Evolutionary conservation across 352 stramenopile genomes (phyloP).

Genomic region (Phytophthora crassamura): DNA sequence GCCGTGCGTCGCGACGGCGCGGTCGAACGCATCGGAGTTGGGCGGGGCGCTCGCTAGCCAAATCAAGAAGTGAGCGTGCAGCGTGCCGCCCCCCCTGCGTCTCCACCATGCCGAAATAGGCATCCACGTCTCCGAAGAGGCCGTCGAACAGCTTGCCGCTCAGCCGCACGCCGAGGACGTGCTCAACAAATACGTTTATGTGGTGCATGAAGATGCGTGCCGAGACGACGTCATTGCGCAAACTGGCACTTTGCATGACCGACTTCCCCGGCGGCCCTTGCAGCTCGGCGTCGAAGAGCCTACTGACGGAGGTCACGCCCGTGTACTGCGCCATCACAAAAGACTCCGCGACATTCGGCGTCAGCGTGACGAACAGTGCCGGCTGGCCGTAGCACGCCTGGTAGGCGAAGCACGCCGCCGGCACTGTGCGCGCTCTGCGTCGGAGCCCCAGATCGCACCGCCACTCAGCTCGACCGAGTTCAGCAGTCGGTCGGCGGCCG

Average conservation of each 20-base stretch:
- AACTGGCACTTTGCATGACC: neutral
- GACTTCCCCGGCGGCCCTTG: no score
- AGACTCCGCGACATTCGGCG: neutral
- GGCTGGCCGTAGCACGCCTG: constrained; percentile 14
- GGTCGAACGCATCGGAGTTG: no score
- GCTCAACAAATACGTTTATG: no score
- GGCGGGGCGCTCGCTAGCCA: neutral
- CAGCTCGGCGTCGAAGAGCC: no score
- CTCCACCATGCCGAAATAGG: constrained; percentile 19
- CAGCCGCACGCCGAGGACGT: no score
- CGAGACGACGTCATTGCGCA: no score
- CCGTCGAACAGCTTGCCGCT: neutral
- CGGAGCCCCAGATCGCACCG: constrained; percentile 15
- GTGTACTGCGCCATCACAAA: no score
- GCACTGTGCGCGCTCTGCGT: constrained; percentile 23
- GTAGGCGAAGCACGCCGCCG: constrained; percentile 25
- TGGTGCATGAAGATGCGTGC: no score
- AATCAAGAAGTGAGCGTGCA: constrained; percentile 8
- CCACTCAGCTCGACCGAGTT: neutral
- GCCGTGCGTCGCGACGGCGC: no score
- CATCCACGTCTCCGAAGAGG: neutral
- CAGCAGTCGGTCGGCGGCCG: no score
- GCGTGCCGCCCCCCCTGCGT: constrained; percentile 6
- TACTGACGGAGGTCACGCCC: no score
- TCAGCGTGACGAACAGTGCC: neutral